Conservation (phyloP, 2,329 filamentous ascomycete genomes). For the Colletotrichum spinosum region DNA sequence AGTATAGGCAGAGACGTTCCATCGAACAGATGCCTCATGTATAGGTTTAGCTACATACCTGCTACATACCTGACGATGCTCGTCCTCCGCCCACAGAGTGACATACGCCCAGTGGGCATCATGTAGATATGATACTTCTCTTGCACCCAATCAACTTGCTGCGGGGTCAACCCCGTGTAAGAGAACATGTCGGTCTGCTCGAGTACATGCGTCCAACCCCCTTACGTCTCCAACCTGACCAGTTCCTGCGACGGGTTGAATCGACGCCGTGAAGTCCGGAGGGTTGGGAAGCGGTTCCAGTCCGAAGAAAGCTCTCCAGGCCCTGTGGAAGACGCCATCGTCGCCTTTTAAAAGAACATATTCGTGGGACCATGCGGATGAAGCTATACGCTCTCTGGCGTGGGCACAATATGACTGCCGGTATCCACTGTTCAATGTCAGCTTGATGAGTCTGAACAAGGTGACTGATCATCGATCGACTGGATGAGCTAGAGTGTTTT, state of each 20-base stretch:
- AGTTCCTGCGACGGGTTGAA: background rate
- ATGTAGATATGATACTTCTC: background rate
- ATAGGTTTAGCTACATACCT: background rate
- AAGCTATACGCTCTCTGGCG: too few species aligned
- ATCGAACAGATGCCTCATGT: background rate
- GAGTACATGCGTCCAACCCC: background rate
- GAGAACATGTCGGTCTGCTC: background rate
- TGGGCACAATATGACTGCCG: background rate
- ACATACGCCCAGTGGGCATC: background rate
- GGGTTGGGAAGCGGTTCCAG: too few species aligned
- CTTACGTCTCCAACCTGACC: background rate
- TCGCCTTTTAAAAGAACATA: too few species aligned
- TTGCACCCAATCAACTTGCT: background rate
- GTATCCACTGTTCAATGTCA: background rate
- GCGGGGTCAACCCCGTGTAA: background rate
- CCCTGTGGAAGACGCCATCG: too few species aligned
- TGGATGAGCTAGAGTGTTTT: background rate
- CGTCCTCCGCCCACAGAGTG: background rate
- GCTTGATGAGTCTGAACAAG: background rate
- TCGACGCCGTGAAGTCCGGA: background rate
- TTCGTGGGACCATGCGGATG: too few species aligned
- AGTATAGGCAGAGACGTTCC: too few species aligned
- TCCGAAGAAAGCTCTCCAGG: too few species aligned
- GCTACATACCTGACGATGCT: background rate
- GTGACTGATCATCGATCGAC: background rate